Conservation (phyloP, 108 stramenopile species). For the Nitzschia sp. region DNA sequence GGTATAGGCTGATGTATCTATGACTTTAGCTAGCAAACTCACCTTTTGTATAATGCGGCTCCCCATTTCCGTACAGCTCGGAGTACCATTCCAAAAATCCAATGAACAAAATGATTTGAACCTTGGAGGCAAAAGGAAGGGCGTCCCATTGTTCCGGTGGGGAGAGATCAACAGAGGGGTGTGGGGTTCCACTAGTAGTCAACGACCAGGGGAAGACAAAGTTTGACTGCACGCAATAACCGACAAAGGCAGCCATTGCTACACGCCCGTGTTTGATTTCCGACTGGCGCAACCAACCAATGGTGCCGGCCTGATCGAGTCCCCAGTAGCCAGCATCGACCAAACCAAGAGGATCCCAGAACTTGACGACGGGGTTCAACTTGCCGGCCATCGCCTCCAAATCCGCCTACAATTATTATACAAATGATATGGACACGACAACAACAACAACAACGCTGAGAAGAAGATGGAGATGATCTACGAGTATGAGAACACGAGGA, state of each 20-base stretch:
- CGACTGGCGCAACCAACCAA: conserved; percentile 58
- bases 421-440: background rate
- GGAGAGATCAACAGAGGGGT: conserved; percentile 41
- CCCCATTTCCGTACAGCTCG: conserved; percentile 41
- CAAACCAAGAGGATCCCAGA: conserved; percentile 66
- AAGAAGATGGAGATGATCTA: background rate
- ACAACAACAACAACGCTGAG: background rate
- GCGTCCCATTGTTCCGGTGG: conserved; percentile 83
- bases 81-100: conserved; percentile 79
- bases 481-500: background rate
- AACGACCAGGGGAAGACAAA: conserved; percentile 62
- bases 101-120: conserved; percentile 83
- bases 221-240: conserved; percentile 64
- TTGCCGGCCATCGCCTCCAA: conserved; percentile 51
- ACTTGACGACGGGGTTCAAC: conserved; percentile 63
- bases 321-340: conserved; percentile 50
- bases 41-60: conserved; percentile 15
- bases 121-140: conserved; percentile 78
- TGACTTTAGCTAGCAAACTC: no score
- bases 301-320: conserved; percentile 32
- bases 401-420: conserved; percentile 48
- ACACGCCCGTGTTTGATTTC: conserved; percentile 75
- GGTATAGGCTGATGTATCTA: no score
- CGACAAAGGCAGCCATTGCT: conserved; percentile 72
- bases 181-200: conserved; percentile 58